Conservation (phyloP, 345 rosid genomes). For the Streptanthus diversifolius region DNA sequence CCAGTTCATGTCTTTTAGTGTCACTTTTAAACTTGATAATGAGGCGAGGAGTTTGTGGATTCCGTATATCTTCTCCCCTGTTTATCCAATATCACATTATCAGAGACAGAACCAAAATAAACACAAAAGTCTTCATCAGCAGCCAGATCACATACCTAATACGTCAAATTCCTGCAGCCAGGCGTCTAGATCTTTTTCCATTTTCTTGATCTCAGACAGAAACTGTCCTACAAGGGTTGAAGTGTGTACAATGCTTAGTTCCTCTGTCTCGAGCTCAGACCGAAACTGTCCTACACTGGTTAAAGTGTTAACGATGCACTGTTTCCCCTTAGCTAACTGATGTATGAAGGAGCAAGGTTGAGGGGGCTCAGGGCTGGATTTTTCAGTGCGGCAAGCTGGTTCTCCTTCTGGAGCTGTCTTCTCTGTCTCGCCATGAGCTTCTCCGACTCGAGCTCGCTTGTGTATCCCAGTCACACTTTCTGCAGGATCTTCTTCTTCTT, state of each 20-base stretch:
- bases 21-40: not conserved
- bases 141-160: not conserved
- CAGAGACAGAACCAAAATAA: not conserved
- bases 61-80: not conserved
- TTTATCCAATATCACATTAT: not conserved
- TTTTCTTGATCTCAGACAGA: not conserved
- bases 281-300: not conserved
- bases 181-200: not conserved
- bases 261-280: not conserved
- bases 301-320: not conserved
- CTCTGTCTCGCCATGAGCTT: not conserved
- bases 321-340: slow-evolving; percentile 8
- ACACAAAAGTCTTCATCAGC: not conserved
- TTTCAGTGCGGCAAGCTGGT: not conserved
- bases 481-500: not conserved
- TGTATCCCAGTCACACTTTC: not conserved
- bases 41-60: not conserved
- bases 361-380: not conserved
- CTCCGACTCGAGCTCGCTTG: not conserved
- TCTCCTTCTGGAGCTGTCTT: not conserved
- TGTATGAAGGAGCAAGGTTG: not conserved
- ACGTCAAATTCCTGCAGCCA: not conserved
- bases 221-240: not conserved
- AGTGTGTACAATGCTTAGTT: not conserved
- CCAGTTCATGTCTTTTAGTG: not conserved